A percentile compares a stretch with the other conserved stretches of the same genome.
Conservation (phyloP, 495 filamentous ascomycete genomes). For the Aspergillus diversus region DNA sequence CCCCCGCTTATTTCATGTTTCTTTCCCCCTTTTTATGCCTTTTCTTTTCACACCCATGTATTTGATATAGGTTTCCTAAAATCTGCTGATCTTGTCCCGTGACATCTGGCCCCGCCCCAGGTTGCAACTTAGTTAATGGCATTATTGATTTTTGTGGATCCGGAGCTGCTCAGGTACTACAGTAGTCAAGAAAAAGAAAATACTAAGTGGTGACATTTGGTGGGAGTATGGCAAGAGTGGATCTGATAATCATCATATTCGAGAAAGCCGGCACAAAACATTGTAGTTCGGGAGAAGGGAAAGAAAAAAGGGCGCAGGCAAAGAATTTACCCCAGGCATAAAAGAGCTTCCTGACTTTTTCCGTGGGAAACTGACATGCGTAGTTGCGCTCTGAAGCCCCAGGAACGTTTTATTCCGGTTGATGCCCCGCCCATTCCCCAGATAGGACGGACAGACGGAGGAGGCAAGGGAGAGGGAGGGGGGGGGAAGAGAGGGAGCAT, state of each 20-base stretch:
- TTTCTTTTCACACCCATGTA: conserved; percentile 34
- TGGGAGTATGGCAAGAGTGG: neutral
- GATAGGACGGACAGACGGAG: conserved; percentile 1
- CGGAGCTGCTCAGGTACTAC: no score
- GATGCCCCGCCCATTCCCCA: neutral
- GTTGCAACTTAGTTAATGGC: conserved; percentile 27
- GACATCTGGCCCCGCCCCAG: conserved; percentile 7
- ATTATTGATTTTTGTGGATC: conserved; percentile 19
- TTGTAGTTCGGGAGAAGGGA: conserved; percentile 7
- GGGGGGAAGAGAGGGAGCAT: neutral
- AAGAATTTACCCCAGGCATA: conserved; percentile 16
- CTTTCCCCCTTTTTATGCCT: conserved; percentile 26
- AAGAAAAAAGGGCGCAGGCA: conserved; percentile 4
- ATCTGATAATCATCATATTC: conserved; percentile 8
- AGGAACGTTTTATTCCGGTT: no score
- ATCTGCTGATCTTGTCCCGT: conserved; percentile 17
- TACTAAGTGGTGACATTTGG: neutral
- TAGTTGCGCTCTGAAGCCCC: neutral
- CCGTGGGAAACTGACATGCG: neutral
- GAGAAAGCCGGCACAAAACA: neutral
- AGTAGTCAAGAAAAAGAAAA: no score
- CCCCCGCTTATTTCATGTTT: conserved; percentile 19
- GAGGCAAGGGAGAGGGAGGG: no score
- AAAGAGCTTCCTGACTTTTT: neutral
- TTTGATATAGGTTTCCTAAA: conserved; percentile 29